Evolutionary conservation across 1,284 basidiomycete genomes (phyloP).

Genomic region (Boletellus sp.): DNA sequence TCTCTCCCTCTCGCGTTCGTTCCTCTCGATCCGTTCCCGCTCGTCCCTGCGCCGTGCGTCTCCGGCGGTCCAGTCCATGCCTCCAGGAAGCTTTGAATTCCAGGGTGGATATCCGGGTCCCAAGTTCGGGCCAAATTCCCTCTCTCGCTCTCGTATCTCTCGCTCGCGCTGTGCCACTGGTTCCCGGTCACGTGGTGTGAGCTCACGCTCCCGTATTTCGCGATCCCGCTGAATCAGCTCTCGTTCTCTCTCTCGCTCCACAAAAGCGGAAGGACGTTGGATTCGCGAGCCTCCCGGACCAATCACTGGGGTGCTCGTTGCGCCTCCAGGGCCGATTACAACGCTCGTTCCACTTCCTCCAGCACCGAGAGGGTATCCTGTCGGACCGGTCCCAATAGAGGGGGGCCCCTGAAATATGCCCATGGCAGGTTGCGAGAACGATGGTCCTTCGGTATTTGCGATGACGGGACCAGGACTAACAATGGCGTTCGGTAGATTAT

Average conservation of each 20-base stretch:
- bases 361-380: constrained; percentile 23
- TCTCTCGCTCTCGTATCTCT: constrained; percentile 19
- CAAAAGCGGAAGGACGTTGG: constrained; percentile 25
- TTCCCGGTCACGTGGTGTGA: constrained; percentile 24
- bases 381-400: constrained; percentile 18
- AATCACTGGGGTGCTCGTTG: constrained; percentile 15
- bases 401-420: constrained; percentile 30
- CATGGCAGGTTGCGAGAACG: constrained; percentile 29
- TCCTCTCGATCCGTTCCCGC: constrained; percentile 30
- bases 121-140: constrained; percentile 22
- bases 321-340: constrained; percentile 25
- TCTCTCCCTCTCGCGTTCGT: constrained; percentile 33
- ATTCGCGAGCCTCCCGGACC: constrained; percentile 22
- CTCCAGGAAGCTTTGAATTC: constrained; percentile 25
- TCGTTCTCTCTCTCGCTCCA: constrained; percentile 27
- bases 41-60: constrained; percentile 31
- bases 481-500: constrained; percentile 9
- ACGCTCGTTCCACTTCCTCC: constrained; percentile 22
- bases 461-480: constrained; percentile 14
- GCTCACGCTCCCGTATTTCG: constrained; percentile 23
- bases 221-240: constrained; percentile 24
- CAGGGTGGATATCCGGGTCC: constrained; percentile 23
- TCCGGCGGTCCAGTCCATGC: constrained; percentile 27
- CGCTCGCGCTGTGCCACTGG: constrained; percentile 20
- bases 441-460: constrained; percentile 15